Evolutionary conservation across 352 stramenopile species (phyloP), one percentile per base, ranked within the genome.

Genomic region (Phytophthora kernoviae): DNA sequence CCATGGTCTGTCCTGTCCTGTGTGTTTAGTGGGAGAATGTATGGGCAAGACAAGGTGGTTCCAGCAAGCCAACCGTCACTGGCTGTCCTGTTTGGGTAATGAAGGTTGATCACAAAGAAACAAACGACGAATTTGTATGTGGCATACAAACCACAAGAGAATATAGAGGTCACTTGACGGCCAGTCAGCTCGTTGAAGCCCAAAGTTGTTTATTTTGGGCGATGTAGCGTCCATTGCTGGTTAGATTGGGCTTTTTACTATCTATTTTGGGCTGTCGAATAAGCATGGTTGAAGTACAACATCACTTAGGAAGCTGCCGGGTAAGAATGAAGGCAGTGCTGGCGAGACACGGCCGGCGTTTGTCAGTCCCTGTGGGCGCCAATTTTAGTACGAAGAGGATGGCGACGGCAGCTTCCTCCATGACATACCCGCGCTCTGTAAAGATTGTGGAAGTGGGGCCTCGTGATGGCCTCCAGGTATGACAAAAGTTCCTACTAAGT

Each of bases 401-500:
- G 54, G 54, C 46, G 5, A 58, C 68, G 6, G 42, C 22, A 3
- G 30, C 51, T 12, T 8, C 22, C 14, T 22, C 17, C n/a, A n/a
- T 49, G 22, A 43, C 40, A 26, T 96, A 93, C 68, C 87, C 87
- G 20, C 50, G 46, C 32, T 84, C 71, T 54, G 91, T 98, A 46
- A 96, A 93, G 65, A 96, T 98, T 69, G 92, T 98, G 9, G 92
- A 98, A 68, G 96, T 99, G 17, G 96, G 96, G 26, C 96, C 96
- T 21, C 83, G 96, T 17, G 97, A 99, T 75, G 97, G 97, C 2
- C 76, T 99, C n/a, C 91, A 93, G 70, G 79, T 86, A 34, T 12
- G 37, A 14, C 33, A 39, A 39, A 4, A 2, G 33, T 39, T 39
- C 33, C 14, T n/a, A n/a, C n/a, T n/a, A n/a, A n/a, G n/a, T n/a